A percentile compares a stretch with the other conserved stretches of the same genome.
Evolutionary conservation across 2,329 filamentous ascomycete species (phyloP).

Genomic region (Aspergillus sergii): DNA sequence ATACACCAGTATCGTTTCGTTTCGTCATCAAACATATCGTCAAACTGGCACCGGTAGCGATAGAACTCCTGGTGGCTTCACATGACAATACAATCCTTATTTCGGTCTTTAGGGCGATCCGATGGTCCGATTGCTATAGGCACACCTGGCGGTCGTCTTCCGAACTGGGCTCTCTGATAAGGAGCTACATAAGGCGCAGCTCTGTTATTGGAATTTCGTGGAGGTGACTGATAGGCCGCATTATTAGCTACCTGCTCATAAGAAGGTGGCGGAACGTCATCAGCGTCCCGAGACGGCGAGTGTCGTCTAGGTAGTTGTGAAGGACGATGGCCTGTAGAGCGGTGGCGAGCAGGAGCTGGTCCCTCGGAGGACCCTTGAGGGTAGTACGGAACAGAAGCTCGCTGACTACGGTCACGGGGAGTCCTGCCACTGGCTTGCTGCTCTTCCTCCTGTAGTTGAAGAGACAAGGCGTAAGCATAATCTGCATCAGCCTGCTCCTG

Average conservation of each 20-base stretch:
- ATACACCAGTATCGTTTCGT: conserved; percentile 6
- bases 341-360: conserved; percentile 12
- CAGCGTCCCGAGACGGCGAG: conserved; percentile 34
- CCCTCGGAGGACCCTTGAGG: conserved; percentile 19
- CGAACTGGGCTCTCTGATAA: conserved; percentile 23
- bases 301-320: conserved; percentile 17
- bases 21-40: conserved; percentile 3
- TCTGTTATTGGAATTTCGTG: conserved; percentile 39
- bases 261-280: conserved; percentile 62
- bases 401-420: conserved; percentile 39
- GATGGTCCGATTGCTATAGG: conserved; percentile 15
- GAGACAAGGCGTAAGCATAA: conserved; percentile 83
- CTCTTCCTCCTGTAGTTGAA: conserved; percentile 94
- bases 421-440: conserved; percentile 59
- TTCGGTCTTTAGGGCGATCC: conserved; percentile 34
- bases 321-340: conserved; percentile 30
- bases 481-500: conserved; percentile 72
- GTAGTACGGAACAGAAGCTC: conserved; percentile 24
- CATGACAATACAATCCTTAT: conserved; percentile 49
- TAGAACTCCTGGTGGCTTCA: conserved; percentile 20
- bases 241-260: conserved; percentile 66
- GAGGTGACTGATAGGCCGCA: conserved; percentile 58
- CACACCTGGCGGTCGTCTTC: conserved; percentile 18
- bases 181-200: conserved; percentile 21
- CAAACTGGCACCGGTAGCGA: background rate